These are phyloP conservation scores for Theileria parva DNA, from an alignment of 169 alveolate species.

Conservation along the genomic window DNA sequence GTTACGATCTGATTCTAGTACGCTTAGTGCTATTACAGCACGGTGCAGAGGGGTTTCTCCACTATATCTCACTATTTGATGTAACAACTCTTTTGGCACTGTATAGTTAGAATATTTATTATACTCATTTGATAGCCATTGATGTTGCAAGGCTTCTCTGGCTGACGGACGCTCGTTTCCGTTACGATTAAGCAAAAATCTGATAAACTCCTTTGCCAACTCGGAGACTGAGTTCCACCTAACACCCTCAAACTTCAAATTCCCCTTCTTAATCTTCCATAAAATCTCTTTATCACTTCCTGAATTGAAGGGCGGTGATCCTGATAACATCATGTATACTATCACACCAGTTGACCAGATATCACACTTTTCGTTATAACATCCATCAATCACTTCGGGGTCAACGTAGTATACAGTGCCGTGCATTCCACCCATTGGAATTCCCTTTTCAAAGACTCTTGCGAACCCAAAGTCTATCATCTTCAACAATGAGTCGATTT, in stretches of 20 bases:
- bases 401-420: conserved; percentile 92
- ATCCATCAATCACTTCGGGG: conserved; percentile 90
- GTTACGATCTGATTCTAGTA: conserved; percentile 45
- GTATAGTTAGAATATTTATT: conserved; percentile 14
- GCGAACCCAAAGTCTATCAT: conserved; percentile 91
- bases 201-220: conserved; percentile 58
- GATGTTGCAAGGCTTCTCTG: conserved; percentile 43
- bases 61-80: conserved; percentile 43
- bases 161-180: conserved; percentile 55
- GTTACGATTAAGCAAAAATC: conserved; percentile 46
- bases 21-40: conserved; percentile 47
- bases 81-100: conserved; percentile 30
- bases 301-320: conserved; percentile 84
- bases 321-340: conserved; percentile 87
- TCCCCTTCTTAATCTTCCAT: conserved; percentile 67
- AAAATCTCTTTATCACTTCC: conserved; percentile 71
- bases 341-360: conserved; percentile 92
- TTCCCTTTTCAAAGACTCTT: conserved; percentile 57
- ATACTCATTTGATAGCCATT: conserved; percentile 47
- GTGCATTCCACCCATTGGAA: conserved; percentile 66
- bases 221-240: conserved; percentile 55
- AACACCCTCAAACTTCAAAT: conserved; percentile 48
- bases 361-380: conserved; percentile 90
- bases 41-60: conserved; percentile 52
- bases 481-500: conserved; percentile 83